Evolutionary conservation across 176 grass and related monocot genomes (phyloP).

Genomic region (Ensete glaucum): DNA sequence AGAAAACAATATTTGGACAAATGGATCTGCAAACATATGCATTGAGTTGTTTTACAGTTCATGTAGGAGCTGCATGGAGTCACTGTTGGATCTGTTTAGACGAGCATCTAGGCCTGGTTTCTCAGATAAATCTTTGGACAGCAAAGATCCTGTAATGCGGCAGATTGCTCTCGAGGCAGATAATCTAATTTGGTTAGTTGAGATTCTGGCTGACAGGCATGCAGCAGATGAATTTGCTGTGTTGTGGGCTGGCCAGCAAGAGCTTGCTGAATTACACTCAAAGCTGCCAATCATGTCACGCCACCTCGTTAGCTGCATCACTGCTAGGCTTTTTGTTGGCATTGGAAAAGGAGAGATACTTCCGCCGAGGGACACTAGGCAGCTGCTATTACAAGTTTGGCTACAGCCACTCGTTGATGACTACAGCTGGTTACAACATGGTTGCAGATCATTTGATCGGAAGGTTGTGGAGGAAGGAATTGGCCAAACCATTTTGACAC

Average conservation of each 20-base stretch:
- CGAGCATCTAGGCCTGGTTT: constrained; percentile 38
- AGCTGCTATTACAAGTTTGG: constrained; percentile 51
- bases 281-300: constrained; percentile 36
- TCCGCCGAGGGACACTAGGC: constrained; percentile 43
- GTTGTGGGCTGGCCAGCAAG: constrained; percentile 44
- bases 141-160: constrained; percentile 19
- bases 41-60: constrained; percentile 40
- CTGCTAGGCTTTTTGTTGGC: constrained; percentile 65
- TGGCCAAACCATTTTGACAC: constrained; percentile 70
- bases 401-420: constrained; percentile 70
- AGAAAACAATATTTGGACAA: constrained; percentile 34
- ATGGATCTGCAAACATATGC: constrained; percentile 42
- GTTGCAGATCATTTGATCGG: constrained; percentile 57
- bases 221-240: constrained; percentile 46
- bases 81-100: constrained; percentile 30
- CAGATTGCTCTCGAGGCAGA: constrained; percentile 59
- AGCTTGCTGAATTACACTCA: constrained; percentile 48
- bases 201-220: constrained; percentile 47
- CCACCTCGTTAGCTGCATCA: constrained; percentile 48
- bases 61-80: constrained; percentile 49
- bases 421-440: constrained; percentile 66
- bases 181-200: constrained; percentile 74
- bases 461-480: constrained; percentile 79
- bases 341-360: constrained; percentile 79
- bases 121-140: constrained; percentile 21